These are phyloP conservation scores for Rhodomyrtus tomentosa DNA, from an alignment of 345 rosid genomes.

Conservation along the genomic window DNA sequence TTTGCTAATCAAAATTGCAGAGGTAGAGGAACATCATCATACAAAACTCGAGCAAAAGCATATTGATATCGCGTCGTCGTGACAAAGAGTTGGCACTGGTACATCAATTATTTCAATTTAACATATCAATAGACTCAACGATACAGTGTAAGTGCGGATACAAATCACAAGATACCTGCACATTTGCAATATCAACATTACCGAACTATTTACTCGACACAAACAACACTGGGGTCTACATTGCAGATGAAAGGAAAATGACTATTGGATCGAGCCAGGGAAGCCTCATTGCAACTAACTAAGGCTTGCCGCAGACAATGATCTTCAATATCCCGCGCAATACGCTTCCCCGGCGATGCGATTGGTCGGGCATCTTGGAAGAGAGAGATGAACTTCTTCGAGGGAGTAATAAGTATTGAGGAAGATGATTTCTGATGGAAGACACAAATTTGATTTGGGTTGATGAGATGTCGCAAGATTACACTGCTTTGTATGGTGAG, in stretches of 20 bases:
- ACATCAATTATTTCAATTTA: too few species aligned
- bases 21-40: too few species aligned
- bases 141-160: too few species aligned
- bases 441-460: background rate
- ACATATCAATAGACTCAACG: too few species aligned
- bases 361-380: background rate
- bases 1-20: background rate
- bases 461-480: background rate
- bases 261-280: background rate
- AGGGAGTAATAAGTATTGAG: background rate
- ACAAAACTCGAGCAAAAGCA: fast-evolving
- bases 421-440: background rate
- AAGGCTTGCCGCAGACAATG: background rate
- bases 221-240: background rate
- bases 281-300: fast-evolving
- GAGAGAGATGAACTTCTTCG: background rate
- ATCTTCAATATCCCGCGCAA: background rate
- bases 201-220: background rate
- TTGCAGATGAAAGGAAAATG: background rate
- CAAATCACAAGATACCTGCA: background rate
- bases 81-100: background rate
- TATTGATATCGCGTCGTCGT: fast-evolving
- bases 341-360: background rate
- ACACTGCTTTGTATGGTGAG: background rate
- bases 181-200: fast-evolving